phyloP scores from a whole-genome alignment of 129 eudicot genomes.

The Centaurea solstitialis region DNA sequence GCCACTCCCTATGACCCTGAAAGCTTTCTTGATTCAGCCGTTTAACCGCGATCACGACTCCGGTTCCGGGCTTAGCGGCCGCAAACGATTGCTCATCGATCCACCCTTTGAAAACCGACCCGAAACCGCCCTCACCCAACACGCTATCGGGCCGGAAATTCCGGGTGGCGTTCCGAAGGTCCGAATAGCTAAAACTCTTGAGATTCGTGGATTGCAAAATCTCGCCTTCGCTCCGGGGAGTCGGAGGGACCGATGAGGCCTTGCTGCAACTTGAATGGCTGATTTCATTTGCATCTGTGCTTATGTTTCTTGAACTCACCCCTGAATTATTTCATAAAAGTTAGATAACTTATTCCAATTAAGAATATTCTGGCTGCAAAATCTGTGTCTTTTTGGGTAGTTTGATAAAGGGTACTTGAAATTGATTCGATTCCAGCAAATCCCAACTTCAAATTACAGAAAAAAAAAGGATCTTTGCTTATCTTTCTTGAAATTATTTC shows the following conservation, averaged over 20 bases:
- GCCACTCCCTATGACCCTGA: slow-evolving; percentile 95
- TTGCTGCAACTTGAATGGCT: slow-evolving; percentile 56
- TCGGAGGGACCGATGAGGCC: slow-evolving; percentile 62
- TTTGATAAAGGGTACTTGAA: slow-evolving; percentile 14
- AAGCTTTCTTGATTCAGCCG: slow-evolving; percentile 75
- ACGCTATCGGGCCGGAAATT: slow-evolving; percentile 91
- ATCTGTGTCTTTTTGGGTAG: background rate
- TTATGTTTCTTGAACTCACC: slow-evolving; percentile 54
- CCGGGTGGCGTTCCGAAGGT: slow-evolving; percentile 71
- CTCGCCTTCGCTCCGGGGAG: slow-evolving; percentile 82
- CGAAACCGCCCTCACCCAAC: slow-evolving; percentile 96
- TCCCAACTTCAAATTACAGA: background rate
- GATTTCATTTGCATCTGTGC: slow-evolving; percentile 36
- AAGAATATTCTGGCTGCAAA: background rate
- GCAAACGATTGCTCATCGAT: slow-evolving; percentile 69
- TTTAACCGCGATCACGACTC: slow-evolving; percentile 85
- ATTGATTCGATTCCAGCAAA: background rate
- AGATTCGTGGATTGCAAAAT: slow-evolving; percentile 71
- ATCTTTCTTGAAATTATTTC: no score
- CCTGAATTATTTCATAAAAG: slow-evolving; percentile 40
- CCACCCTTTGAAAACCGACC: slow-evolving; percentile 94
- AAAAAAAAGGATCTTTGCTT: no score
- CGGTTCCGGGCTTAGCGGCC: slow-evolving; percentile 82
- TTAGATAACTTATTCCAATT: slow-evolving; percentile 1
- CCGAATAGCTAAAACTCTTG: slow-evolving; percentile 66